Evolutionary conservation across 148 eudicot species (phyloP).

Genomic region (Spergularia bocconei): DNA sequence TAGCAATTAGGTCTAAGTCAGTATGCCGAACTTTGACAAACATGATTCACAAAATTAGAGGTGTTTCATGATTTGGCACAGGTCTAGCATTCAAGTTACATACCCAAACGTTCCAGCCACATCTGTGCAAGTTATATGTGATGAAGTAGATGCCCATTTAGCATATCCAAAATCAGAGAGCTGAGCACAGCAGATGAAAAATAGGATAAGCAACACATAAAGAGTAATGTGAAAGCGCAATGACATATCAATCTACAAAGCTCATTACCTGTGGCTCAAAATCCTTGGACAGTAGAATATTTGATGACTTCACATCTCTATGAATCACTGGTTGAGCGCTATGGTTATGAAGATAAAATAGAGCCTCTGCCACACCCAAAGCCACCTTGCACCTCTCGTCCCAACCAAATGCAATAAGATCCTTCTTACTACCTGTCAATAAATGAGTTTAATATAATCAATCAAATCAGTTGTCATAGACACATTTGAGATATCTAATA

Average conservation of each 20-base stretch:
- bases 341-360: conserved; percentile 60
- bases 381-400: conserved; percentile 85
- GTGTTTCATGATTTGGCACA: not conserved
- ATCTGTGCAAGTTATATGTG: conserved; percentile 62
- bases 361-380: conserved; percentile 83
- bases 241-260: not conserved
- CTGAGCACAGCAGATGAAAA: conserved; percentile 39
- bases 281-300: conserved; percentile 77
- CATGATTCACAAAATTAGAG: conserved; percentile 1
- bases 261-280: conserved; percentile 81
- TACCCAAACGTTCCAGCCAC: conserved; percentile 97
- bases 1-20: not conserved
- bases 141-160: conserved; percentile 55
- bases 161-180: conserved; percentile 95
- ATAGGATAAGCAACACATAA: conserved; percentile 19
- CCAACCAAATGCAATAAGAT: conserved; percentile 58
- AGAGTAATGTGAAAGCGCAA: not conserved
- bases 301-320: conserved; percentile 95
- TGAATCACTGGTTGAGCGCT: conserved; percentile 64
- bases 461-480: not conserved
- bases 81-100: conserved; percentile 25
- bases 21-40: not conserved
- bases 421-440: conserved; percentile 47
- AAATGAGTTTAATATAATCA: conserved; percentile 1
- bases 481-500: conserved; percentile 9